Base-by-base conservation (phyloP, 495 filamentous ascomycete genomes). In the Xylaria telfairii region DNA sequence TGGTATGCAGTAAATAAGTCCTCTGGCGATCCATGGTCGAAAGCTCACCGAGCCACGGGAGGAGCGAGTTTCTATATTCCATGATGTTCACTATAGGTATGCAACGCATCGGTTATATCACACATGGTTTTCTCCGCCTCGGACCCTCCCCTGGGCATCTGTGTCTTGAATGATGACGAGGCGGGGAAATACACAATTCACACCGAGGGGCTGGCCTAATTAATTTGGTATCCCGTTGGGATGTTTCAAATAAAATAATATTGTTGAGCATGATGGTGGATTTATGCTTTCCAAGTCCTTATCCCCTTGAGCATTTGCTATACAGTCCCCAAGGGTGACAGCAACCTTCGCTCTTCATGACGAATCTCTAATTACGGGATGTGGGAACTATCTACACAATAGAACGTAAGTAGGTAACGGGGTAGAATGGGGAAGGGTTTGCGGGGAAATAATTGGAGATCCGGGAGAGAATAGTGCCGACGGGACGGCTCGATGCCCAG, bases 391-490 rank as follows among this genome's bases (percentile, higher is more conserved):
- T 10, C 47, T 13, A 28, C 21, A 28, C 8, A 13, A 3, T 51
- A 51, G 28, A 32, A 2, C 12, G 17, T 19, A 24, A 2, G 21
- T 49, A 53, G 6, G 6, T 37, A 67, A 68, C 72, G 72, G 72
- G 69, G 60, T 69, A 69, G 65, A 53, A 64, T 68, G 72, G 67
- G 44, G 54, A 57, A 72, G 44, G 53, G 39, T 17, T 53, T 65
- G 62, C 62, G 62, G 64, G 47, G 64, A 15, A 53, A 26, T 24
- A 54, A 69, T 61, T 71, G 73, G 73, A 57, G 71, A 73, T 73
- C 68, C 75, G 73, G 75, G 66, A 59, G 68, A 73, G 70, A 59
- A 83, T 68, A 67, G 65, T 59, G 59, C 81, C 80, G 68, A 56
- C 53, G 39, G 47, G 26, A 66, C 64, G 47, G 34, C 47, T 41